Evolutionary conservation across 2,329 filamentous ascomycete genomes (phyloP), one percentile per base, ranked within the genome.

Genomic region (Ophiostoma pallidulum): DNA sequence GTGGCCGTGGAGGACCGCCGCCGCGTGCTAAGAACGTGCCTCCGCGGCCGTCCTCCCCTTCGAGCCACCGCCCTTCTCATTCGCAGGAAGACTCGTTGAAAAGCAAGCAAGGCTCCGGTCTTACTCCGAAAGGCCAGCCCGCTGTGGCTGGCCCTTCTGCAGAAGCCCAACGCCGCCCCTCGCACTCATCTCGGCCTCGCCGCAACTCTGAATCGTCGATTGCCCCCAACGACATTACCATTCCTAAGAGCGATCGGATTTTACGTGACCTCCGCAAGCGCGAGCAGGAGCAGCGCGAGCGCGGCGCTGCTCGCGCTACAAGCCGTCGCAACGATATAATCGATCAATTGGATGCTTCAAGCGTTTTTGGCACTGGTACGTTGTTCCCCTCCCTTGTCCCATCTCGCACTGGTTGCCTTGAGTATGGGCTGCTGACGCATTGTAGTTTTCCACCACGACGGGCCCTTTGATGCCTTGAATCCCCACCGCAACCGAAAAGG

Each of bases 381-480:
- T 94, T 72, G 68, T 36, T 50, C n/a, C 41, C n/a, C 26, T n/a
- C 28, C 46, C 37, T 8, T 33, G 52, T 24, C 50, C 2, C 26
- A 8, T 3, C 12, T 14, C n/a, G 18, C 12, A 31, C 5, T 16
- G 32, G 26, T 10, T 32, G 4, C 8, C 13, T 40, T 47, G 16
- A n/a, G n/a, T n/a, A n/a, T 8, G 18, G 16, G 8, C 18, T 6
- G 6, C 43, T 47, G 42, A 53, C 51, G 48, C 51, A 4, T 29
- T 31, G 20, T 59, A 94, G 89, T 95, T 56, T 95, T 97, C 67
- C 92, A 98, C 60, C 92, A 98, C 61, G 92, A 97, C 60, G 92
- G 92, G 1, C 92, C 92, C 4, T 98, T 96, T 59, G 92, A 98
- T 65, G 92, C 92, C 18, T 86, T 92, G 63, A 94, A 95, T 64